Percentiles rank a stretch among this genome's conserved stretches.
Conservation (phyloP, 345 rosid genomes). For the Eutrema yunnanense region DNA sequence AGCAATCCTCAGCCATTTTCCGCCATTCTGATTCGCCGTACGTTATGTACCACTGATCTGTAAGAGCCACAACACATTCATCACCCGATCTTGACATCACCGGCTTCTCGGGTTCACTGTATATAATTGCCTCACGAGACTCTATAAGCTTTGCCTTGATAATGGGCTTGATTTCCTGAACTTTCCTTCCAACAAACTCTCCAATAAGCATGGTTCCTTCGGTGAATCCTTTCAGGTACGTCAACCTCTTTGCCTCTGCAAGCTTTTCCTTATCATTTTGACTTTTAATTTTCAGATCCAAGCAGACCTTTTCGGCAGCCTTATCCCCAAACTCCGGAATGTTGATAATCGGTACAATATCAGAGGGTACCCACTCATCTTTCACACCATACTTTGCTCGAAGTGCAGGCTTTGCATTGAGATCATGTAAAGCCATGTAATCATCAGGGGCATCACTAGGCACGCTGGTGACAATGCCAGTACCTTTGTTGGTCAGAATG, state of each 20-base stretch:
- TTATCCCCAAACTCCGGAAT: constrained; percentile 83
- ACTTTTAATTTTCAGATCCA: constrained; percentile 75
- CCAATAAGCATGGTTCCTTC: constrained; percentile 86
- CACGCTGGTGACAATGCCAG: constrained; percentile 92
- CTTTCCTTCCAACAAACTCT: constrained; percentile 62
- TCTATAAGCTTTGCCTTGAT: constrained; percentile 62
- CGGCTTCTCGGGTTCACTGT: constrained; percentile 92
- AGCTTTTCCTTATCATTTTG: constrained; percentile 94
- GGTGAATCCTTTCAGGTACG: constrained; percentile 78
- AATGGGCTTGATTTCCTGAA: constrained; percentile 78
- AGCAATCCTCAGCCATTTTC: constrained; percentile 69
- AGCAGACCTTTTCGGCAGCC: constrained; percentile 84
- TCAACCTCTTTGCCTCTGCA: constrained; percentile 82
- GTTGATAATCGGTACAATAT: constrained; percentile 66
- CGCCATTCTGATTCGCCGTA: constrained; percentile 89
- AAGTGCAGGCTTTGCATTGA: constrained; percentile 74
- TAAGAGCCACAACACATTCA: constrained; percentile 97
- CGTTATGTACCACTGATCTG: constrained; percentile 95
- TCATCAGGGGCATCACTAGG: constrained; percentile 99
- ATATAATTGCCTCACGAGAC: constrained; percentile 63
- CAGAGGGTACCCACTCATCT: constrained; percentile 91
- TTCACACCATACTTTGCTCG: constrained; percentile 68
- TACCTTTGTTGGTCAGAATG: constrained; percentile 89
- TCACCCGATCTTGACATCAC: constrained; percentile 96
- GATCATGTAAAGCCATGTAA: constrained; percentile 73